Conservation (phyloP, 495 filamentous ascomycete genomes). For the Haplographium delicatum region DNA sequence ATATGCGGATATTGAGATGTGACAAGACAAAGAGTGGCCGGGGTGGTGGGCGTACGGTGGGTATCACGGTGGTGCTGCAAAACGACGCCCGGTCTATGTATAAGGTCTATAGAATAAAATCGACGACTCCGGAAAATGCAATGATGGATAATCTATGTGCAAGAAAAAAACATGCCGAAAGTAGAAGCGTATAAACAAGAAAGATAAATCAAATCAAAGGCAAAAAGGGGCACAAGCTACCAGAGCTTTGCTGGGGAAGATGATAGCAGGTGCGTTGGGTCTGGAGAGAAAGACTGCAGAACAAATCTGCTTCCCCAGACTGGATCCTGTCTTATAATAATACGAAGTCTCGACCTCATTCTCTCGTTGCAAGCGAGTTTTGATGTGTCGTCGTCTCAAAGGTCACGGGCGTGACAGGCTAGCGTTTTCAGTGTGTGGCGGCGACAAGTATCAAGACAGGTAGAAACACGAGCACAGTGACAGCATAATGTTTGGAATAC, state of each 20-base stretch:
- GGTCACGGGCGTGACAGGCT: conserved; percentile 21
- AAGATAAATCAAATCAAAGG: conserved; percentile 23
- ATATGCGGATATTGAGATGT: too few relatives aligned
- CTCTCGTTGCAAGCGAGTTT: conserved; percentile 20
- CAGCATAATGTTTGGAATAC: conserved; percentile 20
- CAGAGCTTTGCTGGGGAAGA: conserved; percentile 42
- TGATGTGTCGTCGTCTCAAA: conserved; percentile 20
- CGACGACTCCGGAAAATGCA: conserved; percentile 22
- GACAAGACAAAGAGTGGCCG: background rate
- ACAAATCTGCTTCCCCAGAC: background rate
- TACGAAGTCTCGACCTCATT: background rate
- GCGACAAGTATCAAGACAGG: conserved; percentile 2
- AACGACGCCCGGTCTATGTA: conserved; percentile 23
- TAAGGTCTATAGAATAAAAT: conserved; percentile 1
- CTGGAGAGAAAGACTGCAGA: conserved; percentile 41
- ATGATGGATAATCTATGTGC: conserved; percentile 8
- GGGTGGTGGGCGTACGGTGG: conserved; percentile 11
- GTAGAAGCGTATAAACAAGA: conserved; percentile 6
- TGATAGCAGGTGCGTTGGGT: conserved; percentile 30
- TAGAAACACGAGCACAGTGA: conserved; percentile 8
- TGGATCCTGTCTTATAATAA: conserved; percentile 13
- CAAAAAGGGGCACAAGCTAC: conserved; percentile 41
- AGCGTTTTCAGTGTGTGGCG: conserved; percentile 23
- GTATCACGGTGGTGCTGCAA: conserved; percentile 18
- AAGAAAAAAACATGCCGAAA: conserved; percentile 13